A percentile compares a stretch with the other conserved stretches of the same genome.
These are phyloP conservation scores for Detonula confervacea DNA, from an alignment of 352 stramenopile species.

Conservation along the genomic window DNA sequence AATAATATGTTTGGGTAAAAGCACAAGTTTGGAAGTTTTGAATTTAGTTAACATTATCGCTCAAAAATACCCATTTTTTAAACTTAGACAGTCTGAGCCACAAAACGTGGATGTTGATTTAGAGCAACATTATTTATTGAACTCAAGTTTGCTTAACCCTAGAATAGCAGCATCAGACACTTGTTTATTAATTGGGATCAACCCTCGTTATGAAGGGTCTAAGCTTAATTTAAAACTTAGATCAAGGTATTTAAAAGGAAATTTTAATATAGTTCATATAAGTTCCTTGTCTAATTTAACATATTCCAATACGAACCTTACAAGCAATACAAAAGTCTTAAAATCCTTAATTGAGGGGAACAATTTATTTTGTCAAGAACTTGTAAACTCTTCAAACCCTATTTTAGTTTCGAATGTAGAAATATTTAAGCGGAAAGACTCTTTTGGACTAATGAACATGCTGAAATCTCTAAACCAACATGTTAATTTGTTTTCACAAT, in stretches of 20 bases:
- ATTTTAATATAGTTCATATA: conserved; percentile 43
- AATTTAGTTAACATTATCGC: conserved; percentile 45
- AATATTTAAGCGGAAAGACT: conserved; percentile 39
- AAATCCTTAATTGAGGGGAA: conserved; percentile 43
- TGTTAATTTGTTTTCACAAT: conserved; percentile 43
- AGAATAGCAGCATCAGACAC: conserved; percentile 39
- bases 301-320: conserved; percentile 55
- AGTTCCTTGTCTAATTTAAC: conserved; percentile 54
- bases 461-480: conserved; percentile 37
- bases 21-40: conserved; percentile 49
- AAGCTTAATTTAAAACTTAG: conserved; percentile 53
- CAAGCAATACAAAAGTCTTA: conserved; percentile 39
- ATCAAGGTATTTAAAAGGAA: conserved; percentile 44
- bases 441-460: conserved; percentile 35
- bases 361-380: conserved; percentile 53
- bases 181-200: conserved; percentile 56
- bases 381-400: conserved; percentile 40
- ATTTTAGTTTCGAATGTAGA: conserved; percentile 32
- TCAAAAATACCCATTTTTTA: conserved; percentile 51
- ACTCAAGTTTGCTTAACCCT: conserved; percentile 38
- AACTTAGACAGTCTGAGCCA: conserved; percentile 47
- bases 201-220: conserved; percentile 46
- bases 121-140: conserved; percentile 34
- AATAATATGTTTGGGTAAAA: conserved; percentile 46
- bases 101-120: conserved; percentile 41